Evolutionary conservation across 257 asterid species (phyloP), one percentile per base, ranked within the genome.

Genomic region (Gentiana dahurica): DNA sequence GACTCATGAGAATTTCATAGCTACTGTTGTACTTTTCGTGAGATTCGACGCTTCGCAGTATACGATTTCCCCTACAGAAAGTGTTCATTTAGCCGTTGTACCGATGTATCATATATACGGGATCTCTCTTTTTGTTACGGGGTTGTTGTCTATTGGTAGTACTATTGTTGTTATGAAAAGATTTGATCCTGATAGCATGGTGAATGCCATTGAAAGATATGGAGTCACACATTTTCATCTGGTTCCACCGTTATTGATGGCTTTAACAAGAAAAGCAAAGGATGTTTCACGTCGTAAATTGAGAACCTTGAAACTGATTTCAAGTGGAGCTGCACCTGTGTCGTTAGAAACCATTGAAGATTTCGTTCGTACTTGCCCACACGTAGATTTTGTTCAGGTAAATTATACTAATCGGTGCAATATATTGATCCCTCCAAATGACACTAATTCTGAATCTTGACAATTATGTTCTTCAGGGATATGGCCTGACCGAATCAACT

Each of bases 21-120:
- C 94, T 12, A 65, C 68, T 82, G 49, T 84, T 62, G 79, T 72
- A 12, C 71, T 74, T 6, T 87, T 83, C 71, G 85, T 77, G 59
- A 70, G 88, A 48, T 83, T 83, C 58, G 95, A 83, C 49, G 86
- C 88, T 55, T 83, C 81, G 1, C 72, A 73, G 33, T 81, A 83
- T 59, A 76, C 68, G 35, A 75, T 60, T 67, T 67, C 70, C 6
- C 68, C 78, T 44, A 58, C 68, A 4, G 77, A 60, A 61, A 77
- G 60, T 52, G 88, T 87, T 36, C 72, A 81, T 60, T 71, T 87
- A 81, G 91, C 86, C 39, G 70, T 66, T 53, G 54, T 74, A 48
- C 96, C 96, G 1, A 82, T 87, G 96, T 85, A 80, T 49, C 96
- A 87, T 67, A 77, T 85, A 15, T 87, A 82, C 54, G 95, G 96